Evolutionary conservation across 148 eudicot species (phyloP).

Genomic region (Oxyria digyna): DNA sequence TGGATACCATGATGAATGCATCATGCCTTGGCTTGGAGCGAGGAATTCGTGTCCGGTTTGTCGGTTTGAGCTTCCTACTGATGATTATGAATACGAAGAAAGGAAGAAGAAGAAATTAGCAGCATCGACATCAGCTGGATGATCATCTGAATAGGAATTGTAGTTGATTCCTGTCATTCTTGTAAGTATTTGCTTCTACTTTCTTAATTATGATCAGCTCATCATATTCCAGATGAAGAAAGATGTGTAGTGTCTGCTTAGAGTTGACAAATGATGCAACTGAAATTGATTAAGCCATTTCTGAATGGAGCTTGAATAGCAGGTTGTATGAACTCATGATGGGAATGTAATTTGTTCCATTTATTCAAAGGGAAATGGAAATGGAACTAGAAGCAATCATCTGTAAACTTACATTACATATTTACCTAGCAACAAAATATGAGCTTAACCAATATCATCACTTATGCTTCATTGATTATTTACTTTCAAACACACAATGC

Average conservation of each 20-base stretch:
- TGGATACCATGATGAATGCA: constrained; percentile 64
- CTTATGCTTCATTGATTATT: background rate
- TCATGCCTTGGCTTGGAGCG: too few species aligned
- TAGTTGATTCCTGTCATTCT: background rate
- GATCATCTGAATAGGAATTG: constrained; percentile 14
- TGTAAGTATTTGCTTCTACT: background rate
- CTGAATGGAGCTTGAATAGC: background rate
- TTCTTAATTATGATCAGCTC: too few species aligned
- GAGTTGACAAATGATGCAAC: too few species aligned
- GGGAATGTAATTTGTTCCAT: too few species aligned
- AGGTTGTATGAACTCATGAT: background rate
- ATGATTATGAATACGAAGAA: too few species aligned
- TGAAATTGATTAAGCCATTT: too few species aligned
- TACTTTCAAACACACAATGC: background rate
- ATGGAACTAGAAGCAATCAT: background rate
- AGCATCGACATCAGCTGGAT: background rate
- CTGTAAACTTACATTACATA: background rate
- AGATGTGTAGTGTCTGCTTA: too few species aligned
- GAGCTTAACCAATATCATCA: background rate
- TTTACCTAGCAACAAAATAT: background rate
- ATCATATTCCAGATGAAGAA: too few species aligned
- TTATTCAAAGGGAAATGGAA: background rate
- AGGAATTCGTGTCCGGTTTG: too few species aligned
- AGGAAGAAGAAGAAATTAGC: constrained; percentile 42
- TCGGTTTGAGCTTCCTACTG: too few species aligned